Conservation (phyloP, 192 early-diverging fungal species). For the Umbelopsis ramanniana region DNA sequence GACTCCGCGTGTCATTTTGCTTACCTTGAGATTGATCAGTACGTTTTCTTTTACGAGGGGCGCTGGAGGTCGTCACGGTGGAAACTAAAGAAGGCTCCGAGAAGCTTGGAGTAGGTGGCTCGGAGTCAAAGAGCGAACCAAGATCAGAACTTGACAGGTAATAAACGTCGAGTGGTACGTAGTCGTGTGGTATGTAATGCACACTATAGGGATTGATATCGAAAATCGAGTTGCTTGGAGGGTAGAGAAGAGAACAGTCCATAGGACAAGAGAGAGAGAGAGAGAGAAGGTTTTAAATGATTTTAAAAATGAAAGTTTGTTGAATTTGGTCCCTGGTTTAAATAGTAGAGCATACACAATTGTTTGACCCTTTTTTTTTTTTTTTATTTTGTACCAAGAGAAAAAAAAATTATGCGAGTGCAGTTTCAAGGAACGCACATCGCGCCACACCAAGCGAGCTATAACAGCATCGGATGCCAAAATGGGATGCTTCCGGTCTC, state of each 20-base stretch:
- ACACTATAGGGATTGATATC: not conserved
- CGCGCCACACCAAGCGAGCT: not conserved
- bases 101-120: slow-evolving; percentile 2
- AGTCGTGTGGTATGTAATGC: not conserved
- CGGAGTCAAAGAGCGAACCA: not conserved
- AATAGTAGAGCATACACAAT: no score
- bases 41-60: slow-evolving; percentile 17
- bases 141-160: not conserved
- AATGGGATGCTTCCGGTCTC: not conserved
- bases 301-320: not conserved
- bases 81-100: slow-evolving; percentile 4
- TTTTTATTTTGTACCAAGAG: slow-evolving; percentile 20
- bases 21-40: slow-evolving; percentile 11
- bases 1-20: not conserved
- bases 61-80: slow-evolving; percentile 1
- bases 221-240: not conserved
- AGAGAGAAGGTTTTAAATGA: not conserved
- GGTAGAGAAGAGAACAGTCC: slow-evolving; percentile 20
- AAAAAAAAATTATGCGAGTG: slow-evolving; percentile 5
- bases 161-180: not conserved
- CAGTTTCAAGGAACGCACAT: slow-evolving; percentile 19
- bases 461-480: not conserved
- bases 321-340: not conserved
- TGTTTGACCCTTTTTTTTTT: slow-evolving; percentile 3
- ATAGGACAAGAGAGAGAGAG: slow-evolving; percentile 7